Percentiles rank a stretch among this genome's conserved stretches.
phyloP scores from a whole-genome alignment of 2,329 filamentous ascomycete species.

The Shiraia sp. region DNA sequence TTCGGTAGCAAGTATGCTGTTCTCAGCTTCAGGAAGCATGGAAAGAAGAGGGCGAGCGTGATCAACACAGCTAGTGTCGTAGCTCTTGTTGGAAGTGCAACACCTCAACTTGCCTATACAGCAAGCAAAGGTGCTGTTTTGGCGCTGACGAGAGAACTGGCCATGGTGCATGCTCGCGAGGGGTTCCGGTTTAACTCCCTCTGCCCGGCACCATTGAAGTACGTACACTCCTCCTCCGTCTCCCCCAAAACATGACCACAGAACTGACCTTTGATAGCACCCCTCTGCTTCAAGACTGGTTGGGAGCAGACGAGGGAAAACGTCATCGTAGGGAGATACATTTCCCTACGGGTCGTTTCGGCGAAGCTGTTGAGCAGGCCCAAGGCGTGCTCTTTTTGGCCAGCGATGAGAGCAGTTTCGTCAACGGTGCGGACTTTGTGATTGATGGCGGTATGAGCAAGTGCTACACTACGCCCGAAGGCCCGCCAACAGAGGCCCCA shows the following conservation, averaged over 20 bases:
- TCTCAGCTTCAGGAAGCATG: slow-evolving; percentile 75
- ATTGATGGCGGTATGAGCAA: slow-evolving; percentile 96
- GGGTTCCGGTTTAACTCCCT: slow-evolving; percentile 88
- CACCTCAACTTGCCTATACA: slow-evolving; percentile 89
- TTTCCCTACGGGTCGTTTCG: slow-evolving; percentile 85
- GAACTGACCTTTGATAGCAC: slow-evolving; percentile 58
- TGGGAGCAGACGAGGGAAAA: slow-evolving; percentile 84
- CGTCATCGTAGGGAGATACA: slow-evolving; percentile 82
- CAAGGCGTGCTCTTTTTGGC: slow-evolving; percentile 87
- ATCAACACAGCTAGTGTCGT: slow-evolving; percentile 94
- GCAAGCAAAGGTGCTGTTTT: slow-evolving; percentile 92
- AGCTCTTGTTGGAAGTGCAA: slow-evolving; percentile 82
- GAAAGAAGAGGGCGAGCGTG: slow-evolving; percentile 78
- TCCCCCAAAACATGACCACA: neutral
- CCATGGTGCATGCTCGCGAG: slow-evolving; percentile 89
- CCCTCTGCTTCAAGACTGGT: slow-evolving; percentile 88
- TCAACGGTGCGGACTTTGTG: slow-evolving; percentile 89
- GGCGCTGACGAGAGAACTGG: slow-evolving; percentile 85
- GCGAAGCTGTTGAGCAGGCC: slow-evolving; percentile 91
- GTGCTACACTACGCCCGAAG: slow-evolving; percentile 72
- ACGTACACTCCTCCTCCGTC: slow-evolving; percentile 23
- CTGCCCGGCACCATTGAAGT: slow-evolving; percentile 88
- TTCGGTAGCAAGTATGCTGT: slow-evolving; percentile 92
- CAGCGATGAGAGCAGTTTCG: slow-evolving; percentile 85
- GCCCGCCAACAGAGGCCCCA: slow-evolving; percentile 58